Percentiles rank a stretch among this genome's conserved stretches.
Conservation (phyloP, 345 rosid species). For the Bretschneidera sinensis region DNA sequence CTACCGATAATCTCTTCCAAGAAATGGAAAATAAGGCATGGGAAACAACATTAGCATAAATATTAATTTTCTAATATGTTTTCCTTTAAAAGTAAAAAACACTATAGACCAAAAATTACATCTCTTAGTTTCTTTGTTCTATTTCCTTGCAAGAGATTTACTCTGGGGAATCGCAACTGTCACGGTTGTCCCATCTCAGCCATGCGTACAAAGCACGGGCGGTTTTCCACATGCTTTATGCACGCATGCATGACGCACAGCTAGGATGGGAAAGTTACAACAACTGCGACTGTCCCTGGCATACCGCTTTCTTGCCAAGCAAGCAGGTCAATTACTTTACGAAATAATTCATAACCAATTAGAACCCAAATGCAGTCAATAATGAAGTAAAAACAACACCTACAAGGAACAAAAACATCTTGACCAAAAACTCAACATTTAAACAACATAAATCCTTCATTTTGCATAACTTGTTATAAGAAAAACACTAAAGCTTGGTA, state of each 20-base stretch:
- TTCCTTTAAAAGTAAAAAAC: background rate
- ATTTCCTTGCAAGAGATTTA: too few relatives aligned
- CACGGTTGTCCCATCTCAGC: too few relatives aligned
- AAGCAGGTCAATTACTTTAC: background rate
- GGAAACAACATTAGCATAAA: background rate
- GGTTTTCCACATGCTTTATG: too few relatives aligned
- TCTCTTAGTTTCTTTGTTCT: background rate
- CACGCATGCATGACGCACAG: too few relatives aligned
- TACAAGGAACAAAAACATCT: constrained; percentile 1
- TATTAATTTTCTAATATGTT: background rate
- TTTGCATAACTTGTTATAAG: background rate
- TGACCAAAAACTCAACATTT: constrained; percentile 1
- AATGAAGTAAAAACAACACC: background rate
- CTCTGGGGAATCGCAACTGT: too few relatives aligned
- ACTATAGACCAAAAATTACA: background rate
- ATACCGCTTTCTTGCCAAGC: constrained; percentile 1
- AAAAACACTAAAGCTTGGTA: background rate
- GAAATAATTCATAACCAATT: background rate
- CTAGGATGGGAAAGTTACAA: too few relatives aligned
- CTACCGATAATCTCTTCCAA: background rate
- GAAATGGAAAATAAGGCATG: background rate
- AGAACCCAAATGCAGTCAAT: background rate
- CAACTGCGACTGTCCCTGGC: too few relatives aligned
- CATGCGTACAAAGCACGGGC: too few relatives aligned
- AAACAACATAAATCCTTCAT: constrained; percentile 2